Percentiles rank a stretch among this genome's conserved stretches.
phyloP scores from a whole-genome alignment of 2,329 filamentous ascomycete species.

The Furcasterigmium furcatum region DNA sequence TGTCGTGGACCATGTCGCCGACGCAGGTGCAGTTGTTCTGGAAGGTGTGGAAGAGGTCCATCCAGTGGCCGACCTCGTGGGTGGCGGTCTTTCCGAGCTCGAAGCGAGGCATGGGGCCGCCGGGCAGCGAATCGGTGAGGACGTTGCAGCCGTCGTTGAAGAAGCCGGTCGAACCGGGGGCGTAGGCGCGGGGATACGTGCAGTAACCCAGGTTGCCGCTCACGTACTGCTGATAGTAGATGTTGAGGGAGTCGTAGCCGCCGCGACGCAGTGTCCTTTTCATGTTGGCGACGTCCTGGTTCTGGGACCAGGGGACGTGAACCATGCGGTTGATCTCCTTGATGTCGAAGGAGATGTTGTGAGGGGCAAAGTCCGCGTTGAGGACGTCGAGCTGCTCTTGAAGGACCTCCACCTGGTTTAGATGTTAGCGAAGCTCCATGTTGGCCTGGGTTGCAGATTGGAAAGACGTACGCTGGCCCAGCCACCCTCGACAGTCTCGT shows the following conservation, averaged over 20 bases:
- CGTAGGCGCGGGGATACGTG: constrained; percentile 37
- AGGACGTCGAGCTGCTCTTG: constrained; percentile 38
- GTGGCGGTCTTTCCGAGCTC: constrained; percentile 26
- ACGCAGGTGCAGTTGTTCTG: constrained; percentile 31
- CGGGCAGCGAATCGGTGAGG: constrained; percentile 30
- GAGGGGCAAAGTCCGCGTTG: constrained; percentile 38
- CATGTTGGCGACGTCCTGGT: constrained; percentile 29
- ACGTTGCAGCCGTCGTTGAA: constrained; percentile 36
- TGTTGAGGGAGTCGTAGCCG: constrained; percentile 35
- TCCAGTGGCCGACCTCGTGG: constrained; percentile 47
- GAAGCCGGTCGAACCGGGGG: constrained; percentile 25
- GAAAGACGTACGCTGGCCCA: constrained; percentile 28
- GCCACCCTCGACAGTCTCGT: constrained; percentile 21
- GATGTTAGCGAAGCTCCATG: constrained; percentile 2
- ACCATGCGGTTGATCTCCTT: constrained; percentile 39
- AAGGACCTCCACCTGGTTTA: constrained; percentile 27
- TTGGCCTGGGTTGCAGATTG: neutral
- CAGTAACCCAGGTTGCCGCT: constrained; percentile 7
- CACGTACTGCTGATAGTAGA: constrained; percentile 35
- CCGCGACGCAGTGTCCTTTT: constrained; percentile 42
- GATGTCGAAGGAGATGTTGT: constrained; percentile 41
- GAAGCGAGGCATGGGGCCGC: constrained; percentile 28
- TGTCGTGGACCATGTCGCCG: constrained; percentile 37
- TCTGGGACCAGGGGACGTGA: constrained; percentile 40
- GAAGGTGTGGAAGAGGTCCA: constrained; percentile 46